These are phyloP conservation scores for Strigomonas galati DNA, from an alignment of 208 protist species.

Conservation along the genomic window DNA sequence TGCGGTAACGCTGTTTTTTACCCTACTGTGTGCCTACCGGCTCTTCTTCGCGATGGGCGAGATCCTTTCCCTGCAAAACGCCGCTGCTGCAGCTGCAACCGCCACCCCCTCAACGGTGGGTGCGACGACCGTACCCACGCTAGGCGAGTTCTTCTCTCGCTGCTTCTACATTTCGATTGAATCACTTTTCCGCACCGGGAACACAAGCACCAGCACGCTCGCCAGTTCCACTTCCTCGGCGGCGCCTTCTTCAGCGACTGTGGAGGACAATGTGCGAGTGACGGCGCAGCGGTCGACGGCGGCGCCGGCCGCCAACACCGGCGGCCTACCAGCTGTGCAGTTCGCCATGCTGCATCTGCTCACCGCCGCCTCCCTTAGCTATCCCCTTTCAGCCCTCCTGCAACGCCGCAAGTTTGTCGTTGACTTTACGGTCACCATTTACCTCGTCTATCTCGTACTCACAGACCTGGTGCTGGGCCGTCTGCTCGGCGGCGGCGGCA, in stretches of 20 bases:
- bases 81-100: not conserved
- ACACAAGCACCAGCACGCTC: not conserved
- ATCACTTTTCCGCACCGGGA: constrained; percentile 2
- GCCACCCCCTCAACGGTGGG: not conserved
- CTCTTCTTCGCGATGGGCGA: constrained; percentile 37
- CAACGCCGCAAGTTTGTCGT: constrained; percentile 78
- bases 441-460: constrained; percentile 58
- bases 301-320: not conserved
- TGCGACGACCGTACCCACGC: constrained; percentile 4
- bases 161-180: not conserved
- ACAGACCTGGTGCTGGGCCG: constrained; percentile 32
- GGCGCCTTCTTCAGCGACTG: not conserved
- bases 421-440: constrained; percentile 80
- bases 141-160: too few relatives aligned
- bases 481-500: constrained; percentile 26
- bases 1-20: constrained; percentile 50
- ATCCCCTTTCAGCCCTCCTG: constrained; percentile 55
- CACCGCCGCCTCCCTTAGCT: constrained; percentile 30
- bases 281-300: too few relatives aligned
- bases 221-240: not conserved
- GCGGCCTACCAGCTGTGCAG: constrained; percentile 3
- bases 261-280: too few relatives aligned
- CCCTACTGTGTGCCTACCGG: constrained; percentile 38
- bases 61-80: constrained; percentile 10
- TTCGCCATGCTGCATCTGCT: constrained; percentile 77